Evolutionary conservation across 2,329 filamentous ascomycete species (phyloP).

Genomic region (Sarocladiaceae sp.): DNA sequence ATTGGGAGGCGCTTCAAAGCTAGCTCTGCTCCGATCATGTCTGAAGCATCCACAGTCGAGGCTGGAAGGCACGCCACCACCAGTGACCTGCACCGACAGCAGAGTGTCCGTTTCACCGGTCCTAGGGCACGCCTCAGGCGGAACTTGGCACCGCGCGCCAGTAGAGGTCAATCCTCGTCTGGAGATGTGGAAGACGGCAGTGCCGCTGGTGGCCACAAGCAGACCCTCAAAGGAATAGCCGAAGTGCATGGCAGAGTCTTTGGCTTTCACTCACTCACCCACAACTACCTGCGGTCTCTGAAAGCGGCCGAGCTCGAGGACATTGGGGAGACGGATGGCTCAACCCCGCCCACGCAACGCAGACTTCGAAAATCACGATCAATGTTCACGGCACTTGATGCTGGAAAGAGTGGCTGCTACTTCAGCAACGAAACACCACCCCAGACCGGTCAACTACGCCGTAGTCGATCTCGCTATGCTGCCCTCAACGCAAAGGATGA

Average conservation of each 20-base stretch:
- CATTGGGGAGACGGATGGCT: not conserved
- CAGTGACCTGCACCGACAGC: constrained; percentile 33
- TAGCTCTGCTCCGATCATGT: not conserved
- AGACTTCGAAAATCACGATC: constrained; percentile 52
- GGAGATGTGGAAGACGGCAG: not conserved
- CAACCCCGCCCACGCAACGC: constrained; percentile 13
- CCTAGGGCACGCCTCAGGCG: constrained; percentile 25
- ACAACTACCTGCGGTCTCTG: constrained; percentile 1
- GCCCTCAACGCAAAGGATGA: not conserved
- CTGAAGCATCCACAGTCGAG: constrained; percentile 14
- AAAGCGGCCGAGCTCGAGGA: not conserved
- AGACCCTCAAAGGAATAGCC: not conserved
- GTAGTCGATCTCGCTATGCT: constrained; percentile 11
- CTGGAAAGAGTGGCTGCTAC: constrained; percentile 11
- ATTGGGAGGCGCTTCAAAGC: not conserved
- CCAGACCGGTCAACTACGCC: constrained; percentile 10
- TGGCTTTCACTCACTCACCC: constrained; percentile 2
- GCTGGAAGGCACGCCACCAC: constrained; percentile 18
- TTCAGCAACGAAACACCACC: constrained; percentile 13
- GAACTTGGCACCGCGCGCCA: constrained; percentile 24
- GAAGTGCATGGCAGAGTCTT: constrained; percentile 2
- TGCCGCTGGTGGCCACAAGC: not conserved
- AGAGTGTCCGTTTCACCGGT: constrained; percentile 53
- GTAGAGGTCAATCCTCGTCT: constrained; percentile 7
- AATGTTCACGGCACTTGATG: constrained; percentile 38